Conservation (phyloP, 345 rosid genomes). For the Ricinus communis region DNA sequence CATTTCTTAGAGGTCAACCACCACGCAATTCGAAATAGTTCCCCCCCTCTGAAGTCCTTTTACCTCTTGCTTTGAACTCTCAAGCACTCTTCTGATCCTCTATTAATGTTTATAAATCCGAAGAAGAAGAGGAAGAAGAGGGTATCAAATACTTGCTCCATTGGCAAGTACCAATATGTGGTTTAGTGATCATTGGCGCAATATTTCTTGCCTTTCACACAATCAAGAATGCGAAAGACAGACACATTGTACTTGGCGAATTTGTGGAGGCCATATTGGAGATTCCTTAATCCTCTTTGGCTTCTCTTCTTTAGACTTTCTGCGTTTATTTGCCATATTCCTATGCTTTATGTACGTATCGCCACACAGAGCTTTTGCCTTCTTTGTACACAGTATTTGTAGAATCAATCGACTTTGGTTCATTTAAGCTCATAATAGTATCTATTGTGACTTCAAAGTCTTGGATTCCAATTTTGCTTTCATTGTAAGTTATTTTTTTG, state of each 20-base stretch:
- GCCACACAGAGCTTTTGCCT: slow-evolving; percentile 35
- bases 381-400: slow-evolving; percentile 51
- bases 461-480: too few relatives aligned
- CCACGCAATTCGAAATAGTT: too few relatives aligned
- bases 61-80: neutral
- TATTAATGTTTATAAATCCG: slow-evolving; percentile 23
- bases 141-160: slow-evolving; percentile 29
- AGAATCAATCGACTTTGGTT: too few relatives aligned
- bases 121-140: neutral
- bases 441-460: too few relatives aligned
- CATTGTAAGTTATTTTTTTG: too few relatives aligned
- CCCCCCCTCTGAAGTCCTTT: too few relatives aligned
- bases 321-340: slow-evolving; percentile 32
- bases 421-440: too few relatives aligned
- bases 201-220: slow-evolving; percentile 9
- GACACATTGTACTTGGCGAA: slow-evolving; percentile 20
- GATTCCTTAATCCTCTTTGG: slow-evolving; percentile 36
- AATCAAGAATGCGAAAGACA: slow-evolving; percentile 24
- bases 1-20: neutral
- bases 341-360: slow-evolving; percentile 19
- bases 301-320: slow-evolving; percentile 34
- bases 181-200: slow-evolving; percentile 18
- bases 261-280: slow-evolving; percentile 38
- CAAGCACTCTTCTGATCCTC: too few relatives aligned
- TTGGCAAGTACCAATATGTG: slow-evolving; percentile 43